Evolutionary conservation across 2,329 filamentous ascomycete genomes (phyloP).

Genomic region (Hysterium pulicare): DNA sequence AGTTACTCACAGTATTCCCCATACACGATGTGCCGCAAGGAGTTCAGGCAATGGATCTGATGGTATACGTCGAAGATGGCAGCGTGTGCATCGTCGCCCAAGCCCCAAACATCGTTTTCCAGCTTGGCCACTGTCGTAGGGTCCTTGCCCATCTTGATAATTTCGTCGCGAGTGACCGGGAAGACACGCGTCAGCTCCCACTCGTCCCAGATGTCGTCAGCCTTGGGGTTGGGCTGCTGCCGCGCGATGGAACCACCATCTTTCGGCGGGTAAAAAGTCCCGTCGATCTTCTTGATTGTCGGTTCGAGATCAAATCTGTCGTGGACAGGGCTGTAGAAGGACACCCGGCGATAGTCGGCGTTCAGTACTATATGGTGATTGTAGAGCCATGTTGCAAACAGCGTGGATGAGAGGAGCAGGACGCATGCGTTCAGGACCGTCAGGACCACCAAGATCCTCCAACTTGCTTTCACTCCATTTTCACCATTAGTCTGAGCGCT

Average conservation of each 20-base stretch:
- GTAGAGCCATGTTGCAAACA: constrained; percentile 1
- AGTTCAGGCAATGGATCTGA: neutral
- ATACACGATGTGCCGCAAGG: neutral
- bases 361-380: constrained; percentile 3
- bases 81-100: neutral
- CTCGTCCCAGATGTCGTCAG: constrained; percentile 11
- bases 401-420: neutral
- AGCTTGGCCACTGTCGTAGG: neutral
- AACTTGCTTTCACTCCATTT: neutral
- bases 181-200: constrained; percentile 14
- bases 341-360: constrained; percentile 6
- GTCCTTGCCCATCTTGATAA: constrained; percentile 7
- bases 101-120: neutral
- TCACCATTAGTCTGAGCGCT: neutral
- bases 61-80: neutral
- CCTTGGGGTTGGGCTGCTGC: constrained; percentile 9
- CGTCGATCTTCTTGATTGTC: constrained; percentile 7
- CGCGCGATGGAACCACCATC: neutral
- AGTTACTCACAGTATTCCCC: neutral
- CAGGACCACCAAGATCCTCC: neutral
- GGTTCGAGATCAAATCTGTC: constrained; percentile 7
- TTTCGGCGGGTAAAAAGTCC: constrained; percentile 3
- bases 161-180: constrained; percentile 7
- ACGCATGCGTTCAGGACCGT: neutral
- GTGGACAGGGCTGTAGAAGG: constrained; percentile 8